Evolutionary conservation across 2,329 filamentous ascomycete genomes (phyloP).

Genomic region (Fusarium citri): DNA sequence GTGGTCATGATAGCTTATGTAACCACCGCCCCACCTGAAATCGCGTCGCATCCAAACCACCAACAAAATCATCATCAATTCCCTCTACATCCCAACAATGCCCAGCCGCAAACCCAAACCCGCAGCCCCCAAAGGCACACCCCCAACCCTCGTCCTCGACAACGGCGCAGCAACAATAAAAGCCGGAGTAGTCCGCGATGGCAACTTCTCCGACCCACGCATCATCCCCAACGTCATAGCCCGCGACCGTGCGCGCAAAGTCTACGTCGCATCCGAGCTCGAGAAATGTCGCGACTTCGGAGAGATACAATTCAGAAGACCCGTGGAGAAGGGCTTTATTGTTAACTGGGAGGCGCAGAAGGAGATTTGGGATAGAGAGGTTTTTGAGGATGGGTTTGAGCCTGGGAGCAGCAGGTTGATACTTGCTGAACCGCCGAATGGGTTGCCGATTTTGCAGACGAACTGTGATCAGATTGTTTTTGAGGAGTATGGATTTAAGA

Average conservation of each 20-base stretch:
- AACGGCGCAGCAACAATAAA: conserved; percentile 95
- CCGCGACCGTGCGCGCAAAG: conserved; percentile 80
- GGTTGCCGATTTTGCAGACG: conserved; percentile 81
- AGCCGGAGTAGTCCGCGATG: conserved; percentile 76
- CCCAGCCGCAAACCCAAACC: conserved; percentile 62
- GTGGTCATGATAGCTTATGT: conserved; percentile 32
- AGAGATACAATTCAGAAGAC: conserved; percentile 86
- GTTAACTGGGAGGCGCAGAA: conserved; percentile 98
- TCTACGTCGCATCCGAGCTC: conserved; percentile 84
- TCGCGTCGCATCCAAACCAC: conserved; percentile 25
- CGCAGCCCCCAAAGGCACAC: conserved; percentile 63
- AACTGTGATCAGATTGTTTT: conserved; percentile 98
- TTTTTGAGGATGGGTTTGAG: conserved; percentile 80
- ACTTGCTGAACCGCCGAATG: conserved; percentile 87
- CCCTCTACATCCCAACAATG: neutral
- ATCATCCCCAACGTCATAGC: conserved; percentile 91
- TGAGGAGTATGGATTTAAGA: conserved; percentile 94
- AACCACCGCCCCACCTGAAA: conserved; percentile 33
- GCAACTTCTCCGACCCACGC: conserved; percentile 66
- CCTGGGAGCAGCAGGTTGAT: conserved; percentile 79
- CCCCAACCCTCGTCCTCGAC: conserved; percentile 85
- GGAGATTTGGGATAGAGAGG: conserved; percentile 93
- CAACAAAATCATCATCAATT: conserved; percentile 11
- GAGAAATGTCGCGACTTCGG: conserved; percentile 87
- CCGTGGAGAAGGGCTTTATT: conserved; percentile 93